phyloP scores from a whole-genome alignment of 495 filamentous ascomycete species.

The Neurospora africana region DNA sequence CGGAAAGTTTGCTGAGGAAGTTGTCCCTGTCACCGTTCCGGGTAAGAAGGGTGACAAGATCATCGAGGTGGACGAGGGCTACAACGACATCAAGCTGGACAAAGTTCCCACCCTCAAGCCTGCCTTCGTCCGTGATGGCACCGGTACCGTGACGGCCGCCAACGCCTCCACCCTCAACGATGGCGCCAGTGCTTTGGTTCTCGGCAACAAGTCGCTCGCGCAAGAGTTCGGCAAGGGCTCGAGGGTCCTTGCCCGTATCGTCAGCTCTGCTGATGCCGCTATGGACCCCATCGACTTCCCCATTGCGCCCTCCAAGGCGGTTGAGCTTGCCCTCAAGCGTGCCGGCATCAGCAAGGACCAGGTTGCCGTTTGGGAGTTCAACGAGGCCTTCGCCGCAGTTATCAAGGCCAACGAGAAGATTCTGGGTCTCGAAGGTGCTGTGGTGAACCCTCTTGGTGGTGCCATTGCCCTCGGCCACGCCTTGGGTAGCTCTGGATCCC shows the following conservation, averaged over 20 bases:
- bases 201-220: slow-evolving; percentile 67
- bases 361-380: slow-evolving; percentile 93
- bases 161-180: slow-evolving; percentile 91
- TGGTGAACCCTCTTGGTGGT: slow-evolving; percentile 80
- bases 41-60: slow-evolving; percentile 73
- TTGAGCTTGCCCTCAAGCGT: slow-evolving; percentile 77
- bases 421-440: slow-evolving; percentile 62
- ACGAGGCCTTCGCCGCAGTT: slow-evolving; percentile 94
- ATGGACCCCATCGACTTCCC: slow-evolving; percentile 94
- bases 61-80: slow-evolving; percentile 77
- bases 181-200: slow-evolving; percentile 81
- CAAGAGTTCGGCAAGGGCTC: slow-evolving; percentile 61
- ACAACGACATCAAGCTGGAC: slow-evolving; percentile 68
- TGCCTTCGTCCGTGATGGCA: slow-evolving; percentile 74
- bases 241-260: slow-evolving; percentile 73
- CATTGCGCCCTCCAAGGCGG: slow-evolving; percentile 81
- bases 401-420: slow-evolving; percentile 95
- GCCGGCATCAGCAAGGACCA: slow-evolving; percentile 84
- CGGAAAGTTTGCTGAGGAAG: slow-evolving; percentile 72
- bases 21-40: slow-evolving; percentile 75
- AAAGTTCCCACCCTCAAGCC: slow-evolving; percentile 83
- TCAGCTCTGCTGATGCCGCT: slow-evolving; percentile 80
- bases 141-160: slow-evolving; percentile 86
- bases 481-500: slow-evolving; percentile 83
- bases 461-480: slow-evolving; percentile 93